phyloP scores from a whole-genome alignment of 768 basidiomycete species.

The Panaeolus papilionaceus region DNA sequence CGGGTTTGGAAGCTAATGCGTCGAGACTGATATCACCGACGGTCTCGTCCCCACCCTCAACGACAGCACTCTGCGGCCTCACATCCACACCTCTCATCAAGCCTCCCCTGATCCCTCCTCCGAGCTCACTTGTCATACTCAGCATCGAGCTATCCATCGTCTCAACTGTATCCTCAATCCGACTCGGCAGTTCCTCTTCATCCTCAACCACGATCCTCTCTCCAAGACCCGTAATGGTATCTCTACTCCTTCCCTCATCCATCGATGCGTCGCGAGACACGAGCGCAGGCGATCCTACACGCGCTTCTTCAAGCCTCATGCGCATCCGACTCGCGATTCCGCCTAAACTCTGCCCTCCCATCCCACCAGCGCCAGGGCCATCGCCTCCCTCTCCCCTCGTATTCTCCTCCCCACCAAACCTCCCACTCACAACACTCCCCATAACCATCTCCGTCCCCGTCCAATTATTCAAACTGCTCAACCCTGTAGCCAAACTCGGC shows the following conservation, averaged over 20 bases:
- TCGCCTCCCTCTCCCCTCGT: neutral
- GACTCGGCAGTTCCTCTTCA: slow-evolving; percentile 45
- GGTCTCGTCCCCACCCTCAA: slow-evolving; percentile 2
- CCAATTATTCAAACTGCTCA: neutral
- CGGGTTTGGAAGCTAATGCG: neutral
- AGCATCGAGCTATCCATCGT: slow-evolving; percentile 19
- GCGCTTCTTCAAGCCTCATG: slow-evolving; percentile 41
- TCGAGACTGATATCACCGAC: neutral
- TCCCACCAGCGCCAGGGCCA: slow-evolving; percentile 26
- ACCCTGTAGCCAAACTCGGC: neutral
- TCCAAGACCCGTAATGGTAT: slow-evolving; percentile 26
- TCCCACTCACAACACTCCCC: slow-evolving; percentile 4
- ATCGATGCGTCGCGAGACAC: neutral
- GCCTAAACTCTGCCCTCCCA: slow-evolving; percentile 26
- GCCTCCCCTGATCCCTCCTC: slow-evolving; percentile 3
- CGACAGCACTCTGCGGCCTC: neutral
- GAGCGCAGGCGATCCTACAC: neutral
- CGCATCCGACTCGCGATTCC: slow-evolving; percentile 46
- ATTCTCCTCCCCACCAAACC: slow-evolving; percentile 19
- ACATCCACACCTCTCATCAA: neutral
- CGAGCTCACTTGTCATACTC: neutral
- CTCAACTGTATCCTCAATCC: slow-evolving; percentile 26
- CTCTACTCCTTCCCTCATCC: neutral
- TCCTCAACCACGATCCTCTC: slow-evolving; percentile 52
- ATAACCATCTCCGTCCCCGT: neutral